Base-by-base conservation (phyloP, 805 yeast genomes). In the Teunomyces stri region DNA sequence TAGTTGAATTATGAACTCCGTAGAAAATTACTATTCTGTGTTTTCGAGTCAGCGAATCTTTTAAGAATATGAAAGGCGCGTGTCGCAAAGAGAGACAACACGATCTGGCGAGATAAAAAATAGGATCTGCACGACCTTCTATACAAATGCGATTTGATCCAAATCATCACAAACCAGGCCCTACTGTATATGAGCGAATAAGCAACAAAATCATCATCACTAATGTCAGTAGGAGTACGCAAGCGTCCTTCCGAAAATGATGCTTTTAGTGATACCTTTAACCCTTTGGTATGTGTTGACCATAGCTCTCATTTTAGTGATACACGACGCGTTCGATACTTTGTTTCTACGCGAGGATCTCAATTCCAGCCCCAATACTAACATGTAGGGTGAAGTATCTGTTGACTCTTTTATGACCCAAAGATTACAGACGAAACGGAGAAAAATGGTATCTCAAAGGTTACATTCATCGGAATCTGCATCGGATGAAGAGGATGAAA, bases 331-430 rank as follows among this genome's bases (percentile, higher is more conserved):
- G 40, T 22, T 21, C 16, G 9, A 12, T 12, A n/a, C 2, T 16
- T 5, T 9, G 20, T 34, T 37, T n/a, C 16, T 6, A 2, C 6
- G 20, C 15, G 9, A 10, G 15, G n/a, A 22, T 5, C 11, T 9
- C 22, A 21, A n/a, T 7, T 11, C 12, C 3, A 15, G 18, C 16
- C 7, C 43, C 16, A 7, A 22, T 12, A 46, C 49, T 46, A 46
- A 46, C 45, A 34, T 12, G 4, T 29, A 48, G 44, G 48, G 48
- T 10, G 45, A 49, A 9, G 46, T 38, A 2, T 46, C 51, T 2
- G 39, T 52, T 16, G 53, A 44, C 13, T 38, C 49, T 28, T 46
- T 39, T 30, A 50, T 52, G 53, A 43, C 46, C 15, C 53, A 52
- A 33, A 34, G 31, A 30, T 37, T 49, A 6, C 43, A 29, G 13